phyloP scores from a whole-genome alignment of 2,329 filamentous ascomycete genomes.

The Septoria linicola region DNA sequence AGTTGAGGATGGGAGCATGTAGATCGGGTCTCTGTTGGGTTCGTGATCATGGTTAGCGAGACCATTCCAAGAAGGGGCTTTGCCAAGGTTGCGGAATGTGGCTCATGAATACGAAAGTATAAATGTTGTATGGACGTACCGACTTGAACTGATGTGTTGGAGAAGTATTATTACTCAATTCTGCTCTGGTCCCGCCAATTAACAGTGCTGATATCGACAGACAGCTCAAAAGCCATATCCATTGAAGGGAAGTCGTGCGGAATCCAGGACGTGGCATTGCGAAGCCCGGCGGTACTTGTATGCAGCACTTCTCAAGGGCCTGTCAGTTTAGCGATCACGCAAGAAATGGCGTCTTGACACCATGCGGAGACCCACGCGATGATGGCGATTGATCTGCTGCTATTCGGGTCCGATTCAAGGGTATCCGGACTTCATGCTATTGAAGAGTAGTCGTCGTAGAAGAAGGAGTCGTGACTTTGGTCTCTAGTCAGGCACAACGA shows the following conservation, averaged over 20 bases:
- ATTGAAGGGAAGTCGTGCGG: background rate
- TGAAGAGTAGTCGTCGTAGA: background rate
- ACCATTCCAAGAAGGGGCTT: background rate
- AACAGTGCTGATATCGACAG: background rate
- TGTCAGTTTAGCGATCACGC: slow-evolving; percentile 18
- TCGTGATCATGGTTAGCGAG: slow-evolving; percentile 9
- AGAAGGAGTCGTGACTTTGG: background rate
- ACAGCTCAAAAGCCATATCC: background rate
- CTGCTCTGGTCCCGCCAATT: slow-evolving; percentile 15
- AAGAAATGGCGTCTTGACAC: slow-evolving; percentile 14
- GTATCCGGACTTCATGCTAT: slow-evolving; percentile 14
- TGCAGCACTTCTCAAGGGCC: background rate
- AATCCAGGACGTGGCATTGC: background rate
- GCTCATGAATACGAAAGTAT: background rate
- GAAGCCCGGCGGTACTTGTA: slow-evolving; percentile 2
- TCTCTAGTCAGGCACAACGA: background rate
- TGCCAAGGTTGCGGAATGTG: background rate
- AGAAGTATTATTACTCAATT: slow-evolving; percentile 38
- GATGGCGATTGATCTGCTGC: slow-evolving; percentile 10
- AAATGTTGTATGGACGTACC: slow-evolving; percentile 26
- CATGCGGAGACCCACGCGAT: slow-evolving; percentile 19
- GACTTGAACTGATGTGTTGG: slow-evolving; percentile 40
- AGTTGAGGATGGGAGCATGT: slow-evolving; percentile 40
- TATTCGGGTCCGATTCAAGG: slow-evolving; percentile 5
- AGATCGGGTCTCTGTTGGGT: slow-evolving; percentile 42